phyloP scores from a whole-genome alignment of 2,329 filamentous ascomycete species.

The Cordyceps militaris region DNA sequence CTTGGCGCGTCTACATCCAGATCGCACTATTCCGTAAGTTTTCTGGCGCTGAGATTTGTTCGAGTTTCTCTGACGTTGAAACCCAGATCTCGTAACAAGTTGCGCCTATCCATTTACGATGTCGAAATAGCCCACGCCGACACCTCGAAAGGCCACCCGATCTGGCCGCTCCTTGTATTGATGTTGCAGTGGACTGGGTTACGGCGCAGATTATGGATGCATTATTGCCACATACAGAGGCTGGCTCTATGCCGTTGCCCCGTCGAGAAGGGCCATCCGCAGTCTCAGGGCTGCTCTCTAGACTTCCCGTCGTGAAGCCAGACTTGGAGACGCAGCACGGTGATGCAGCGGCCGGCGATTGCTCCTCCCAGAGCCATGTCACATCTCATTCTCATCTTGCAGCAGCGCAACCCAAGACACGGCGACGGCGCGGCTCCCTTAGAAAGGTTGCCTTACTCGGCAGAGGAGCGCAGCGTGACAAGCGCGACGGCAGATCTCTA shows the following conservation, averaged over 20 bases:
- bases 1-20: neutral
- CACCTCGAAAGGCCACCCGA: neutral
- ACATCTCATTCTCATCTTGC: conserved; percentile 14
- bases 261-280: neutral
- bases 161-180: neutral
- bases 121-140: neutral
- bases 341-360: conserved; percentile 28
- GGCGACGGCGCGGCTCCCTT: conserved; percentile 75
- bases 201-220: neutral
- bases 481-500: conserved; percentile 43
- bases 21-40: neutral
- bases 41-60: neutral
- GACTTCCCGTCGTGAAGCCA: conserved; percentile 59
- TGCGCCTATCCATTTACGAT: neutral
- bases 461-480: conserved; percentile 58
- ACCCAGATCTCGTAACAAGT: neutral
- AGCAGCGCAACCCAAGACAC: conserved; percentile 40
- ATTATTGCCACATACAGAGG: neutral
- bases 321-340: conserved; percentile 25
- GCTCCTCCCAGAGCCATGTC: neutral
- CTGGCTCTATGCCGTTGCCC: neutral
- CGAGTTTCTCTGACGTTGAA: neutral
- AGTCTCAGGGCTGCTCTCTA: conserved; percentile 57
- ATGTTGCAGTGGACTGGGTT: neutral
- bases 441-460: conserved; percentile 81